A percentile compares a stretch with the other conserved stretches of the same genome.
These are phyloP conservation scores for Chaetothyriales sp. DNA, from an alignment of 2,329 filamentous ascomycete genomes.

Conservation along the genomic window DNA sequence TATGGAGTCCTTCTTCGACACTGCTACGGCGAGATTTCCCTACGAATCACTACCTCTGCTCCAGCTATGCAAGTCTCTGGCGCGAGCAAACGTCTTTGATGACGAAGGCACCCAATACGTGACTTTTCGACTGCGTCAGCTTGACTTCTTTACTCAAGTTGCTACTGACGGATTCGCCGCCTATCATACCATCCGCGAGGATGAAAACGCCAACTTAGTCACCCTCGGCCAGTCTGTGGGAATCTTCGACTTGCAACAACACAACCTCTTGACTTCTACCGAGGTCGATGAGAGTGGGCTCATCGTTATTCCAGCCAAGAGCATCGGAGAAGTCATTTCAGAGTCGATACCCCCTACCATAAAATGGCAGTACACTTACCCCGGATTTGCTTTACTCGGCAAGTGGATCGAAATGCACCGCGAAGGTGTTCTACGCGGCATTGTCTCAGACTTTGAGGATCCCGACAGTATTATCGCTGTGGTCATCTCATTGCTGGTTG, in stretches of 20 bases:
- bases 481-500: constrained; percentile 59
- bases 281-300: constrained; percentile 14
- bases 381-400: constrained; percentile 64
- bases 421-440: constrained; percentile 35
- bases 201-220: constrained; percentile 72
- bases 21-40: constrained; percentile 65
- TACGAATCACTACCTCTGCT: constrained; percentile 74
- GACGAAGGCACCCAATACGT: constrained; percentile 40
- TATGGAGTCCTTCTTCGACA: constrained; percentile 46
- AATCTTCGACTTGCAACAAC: constrained; percentile 25
- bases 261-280: constrained; percentile 16
- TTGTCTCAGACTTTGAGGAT: constrained; percentile 37
- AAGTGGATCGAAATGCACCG: constrained; percentile 44
- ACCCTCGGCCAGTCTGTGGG: constrained; percentile 47
- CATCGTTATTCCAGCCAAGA: constrained; percentile 18
- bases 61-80: constrained; percentile 54
- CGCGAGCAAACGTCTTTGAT: constrained; percentile 31
- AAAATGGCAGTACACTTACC: constrained; percentile 63
- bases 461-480: constrained; percentile 54
- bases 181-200: constrained; percentile 69
- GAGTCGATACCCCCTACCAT: constrained; percentile 64
- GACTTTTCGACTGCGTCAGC: constrained; percentile 51
- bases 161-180: constrained; percentile 58
- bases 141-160: constrained; percentile 62
- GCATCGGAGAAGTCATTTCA: constrained; percentile 51